These are phyloP conservation scores for Prunus salicina DNA, from an alignment of 306 rosid species.

Conservation along the genomic window DNA sequence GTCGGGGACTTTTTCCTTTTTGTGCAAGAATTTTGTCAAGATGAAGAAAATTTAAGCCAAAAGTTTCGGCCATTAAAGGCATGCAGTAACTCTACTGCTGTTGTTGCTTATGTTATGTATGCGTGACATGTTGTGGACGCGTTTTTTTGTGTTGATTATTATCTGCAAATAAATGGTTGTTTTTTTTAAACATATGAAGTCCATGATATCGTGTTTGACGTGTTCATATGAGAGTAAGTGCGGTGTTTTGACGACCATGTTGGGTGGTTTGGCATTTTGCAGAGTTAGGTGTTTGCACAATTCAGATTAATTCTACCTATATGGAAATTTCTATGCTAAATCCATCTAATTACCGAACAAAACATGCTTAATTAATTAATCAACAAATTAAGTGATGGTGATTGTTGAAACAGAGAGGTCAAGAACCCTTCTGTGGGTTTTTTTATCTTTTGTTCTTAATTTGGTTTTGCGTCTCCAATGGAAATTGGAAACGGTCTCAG, in stretches of 20 bases:
- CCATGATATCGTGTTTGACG: neutral
- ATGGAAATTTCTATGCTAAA: neutral
- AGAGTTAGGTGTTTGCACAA: neutral
- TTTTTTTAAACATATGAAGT: neutral
- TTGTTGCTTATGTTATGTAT: neutral
- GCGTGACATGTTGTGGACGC: neutral
- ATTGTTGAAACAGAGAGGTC: neutral
- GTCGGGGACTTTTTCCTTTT: neutral
- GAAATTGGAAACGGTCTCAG: neutral
- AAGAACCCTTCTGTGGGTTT: neutral
- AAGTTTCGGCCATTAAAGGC: neutral
- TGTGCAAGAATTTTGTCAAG: neutral
- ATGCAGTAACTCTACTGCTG: neutral
- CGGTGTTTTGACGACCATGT: neutral
- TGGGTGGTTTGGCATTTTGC: neutral
- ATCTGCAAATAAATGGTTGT: neutral
- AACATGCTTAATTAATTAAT: neutral
- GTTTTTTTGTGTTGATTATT: neutral
- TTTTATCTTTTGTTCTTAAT: neutral
- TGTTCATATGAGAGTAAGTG: neutral
- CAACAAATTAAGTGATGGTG: neutral
- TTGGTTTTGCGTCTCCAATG: neutral
- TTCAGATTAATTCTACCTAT: neutral
- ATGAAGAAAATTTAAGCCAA: neutral
- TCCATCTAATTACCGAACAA: neutral